Base-by-base conservation (phyloP, 345 rosid genomes). In the Schrenkiella parvula region DNA sequence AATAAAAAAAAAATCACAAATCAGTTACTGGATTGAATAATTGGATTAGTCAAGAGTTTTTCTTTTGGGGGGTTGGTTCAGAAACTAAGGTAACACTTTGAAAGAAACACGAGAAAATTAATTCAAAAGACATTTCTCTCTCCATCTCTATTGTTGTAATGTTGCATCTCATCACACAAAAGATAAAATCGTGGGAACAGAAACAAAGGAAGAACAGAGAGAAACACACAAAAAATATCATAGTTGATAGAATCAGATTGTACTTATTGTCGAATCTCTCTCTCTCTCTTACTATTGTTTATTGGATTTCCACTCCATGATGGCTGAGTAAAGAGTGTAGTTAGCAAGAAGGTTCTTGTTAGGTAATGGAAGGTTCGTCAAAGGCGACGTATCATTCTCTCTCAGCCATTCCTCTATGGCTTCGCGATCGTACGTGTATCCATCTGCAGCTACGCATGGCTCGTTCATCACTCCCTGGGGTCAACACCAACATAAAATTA, bases 401-500 rank as follows among this genome's bases (percentile, higher is more conserved):
- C 82, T 77, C 17, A 89, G 78, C 98, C 97, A 93, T 60, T 83
- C 81, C 74, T 87, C 86, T 3, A 90, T 87, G 17, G 90, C 86
- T 72, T 69, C 79, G 4, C 87, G 80, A 29, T 93, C 92, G 4
- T 93, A 90, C 0, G 88, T 87, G 80, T 85, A 90, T 4, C 98
- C 98, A 72, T 93, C 97, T 6, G 96, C 86, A 19, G 98, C 97
- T 21, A 93, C 97, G 70, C 87, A 86, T 1, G 98, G 97, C 9
- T 89, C 93, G 1, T 83, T 71, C 97, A 89, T 93, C 7, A 90
- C 81, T 14, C 84, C 96, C 98, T 93, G 85, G n/a, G 19, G 4
- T 0, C 72, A 70, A 37, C 3, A 17, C 4, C 6, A 19, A 28
- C 1, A 39, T 25, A n/a, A 31, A 8, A 13, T 2, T 6, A 41